Percentiles rank a stretch among this genome's conserved stretches.
phyloP scores from a whole-genome alignment of 495 filamentous ascomycete genomes.

The Hyaloscypha hepaticicola region DNA sequence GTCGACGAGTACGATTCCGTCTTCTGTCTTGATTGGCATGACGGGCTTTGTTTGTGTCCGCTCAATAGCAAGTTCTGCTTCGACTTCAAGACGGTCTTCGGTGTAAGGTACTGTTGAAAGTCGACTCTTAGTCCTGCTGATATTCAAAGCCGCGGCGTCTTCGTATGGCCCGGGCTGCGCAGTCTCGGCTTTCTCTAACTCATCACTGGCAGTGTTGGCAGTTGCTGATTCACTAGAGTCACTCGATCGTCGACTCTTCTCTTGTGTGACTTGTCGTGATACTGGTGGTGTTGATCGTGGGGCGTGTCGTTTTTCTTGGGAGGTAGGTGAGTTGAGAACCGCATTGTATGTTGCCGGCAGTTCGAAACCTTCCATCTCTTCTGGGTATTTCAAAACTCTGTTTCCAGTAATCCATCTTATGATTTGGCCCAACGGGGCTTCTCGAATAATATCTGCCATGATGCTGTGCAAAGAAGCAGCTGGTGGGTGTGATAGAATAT shows the following conservation, averaged over 20 bases:
- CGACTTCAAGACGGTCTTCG: constrained; percentile 42
- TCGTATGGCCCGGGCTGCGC: constrained; percentile 47
- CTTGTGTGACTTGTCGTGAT: constrained; percentile 1
- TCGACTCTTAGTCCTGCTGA: constrained; percentile 35
- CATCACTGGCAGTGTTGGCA: background rate
- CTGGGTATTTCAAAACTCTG: constrained; percentile 52
- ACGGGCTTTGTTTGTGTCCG: constrained; percentile 49
- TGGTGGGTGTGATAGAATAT: background rate
- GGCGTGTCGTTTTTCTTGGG: constrained; percentile 22
- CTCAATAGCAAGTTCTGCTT: constrained; percentile 42
- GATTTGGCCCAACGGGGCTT: constrained; percentile 54
- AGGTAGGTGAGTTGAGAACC: constrained; percentile 30
- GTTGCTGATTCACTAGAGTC: constrained; percentile 5
- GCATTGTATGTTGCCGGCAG: constrained; percentile 48
- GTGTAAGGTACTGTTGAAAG: constrained; percentile 38
- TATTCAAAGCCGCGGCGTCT: constrained; percentile 51
- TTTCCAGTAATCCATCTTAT: constrained; percentile 50
- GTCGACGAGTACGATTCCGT: constrained; percentile 55
- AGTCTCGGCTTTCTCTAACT: constrained; percentile 24
- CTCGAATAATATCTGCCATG: constrained; percentile 44
- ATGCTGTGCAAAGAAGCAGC: background rate
- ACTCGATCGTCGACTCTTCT: constrained; percentile 15
- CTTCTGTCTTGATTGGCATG: constrained; percentile 39
- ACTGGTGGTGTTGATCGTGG: background rate
- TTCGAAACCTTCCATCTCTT: constrained; percentile 52